Conservation (phyloP, 768 basidiomycete genomes). For the Leccinum broughii region DNA sequence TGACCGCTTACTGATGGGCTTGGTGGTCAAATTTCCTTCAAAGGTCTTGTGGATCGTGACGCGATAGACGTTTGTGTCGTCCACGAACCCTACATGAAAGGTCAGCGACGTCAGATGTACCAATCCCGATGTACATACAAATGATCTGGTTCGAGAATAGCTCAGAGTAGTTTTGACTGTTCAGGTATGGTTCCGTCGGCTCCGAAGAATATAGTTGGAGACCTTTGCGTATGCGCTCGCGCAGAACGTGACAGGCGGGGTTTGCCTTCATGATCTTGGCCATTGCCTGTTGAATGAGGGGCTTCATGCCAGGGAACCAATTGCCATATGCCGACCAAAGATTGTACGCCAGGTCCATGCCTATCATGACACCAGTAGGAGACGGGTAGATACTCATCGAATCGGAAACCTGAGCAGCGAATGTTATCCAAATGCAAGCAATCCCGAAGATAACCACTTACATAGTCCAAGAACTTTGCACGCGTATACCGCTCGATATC, state of each 20-base stretch:
- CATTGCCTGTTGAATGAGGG: conserved; percentile 97
- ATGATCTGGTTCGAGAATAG: conserved; percentile 98
- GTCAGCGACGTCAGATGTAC: conserved; percentile 8
- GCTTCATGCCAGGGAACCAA: conserved; percentile 99
- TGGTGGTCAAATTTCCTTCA: conserved; percentile 71
- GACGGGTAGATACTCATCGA: conserved; percentile 99
- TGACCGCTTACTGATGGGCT: conserved; percentile 80
- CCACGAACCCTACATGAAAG: conserved; percentile 82
- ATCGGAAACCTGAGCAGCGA: conserved; percentile 68
- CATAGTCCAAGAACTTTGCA: conserved; percentile 98
- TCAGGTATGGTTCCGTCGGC: conserved; percentile 98
- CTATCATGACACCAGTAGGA: conserved; percentile 98
- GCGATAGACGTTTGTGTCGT: conserved; percentile 99
- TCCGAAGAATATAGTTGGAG: conserved; percentile 98
- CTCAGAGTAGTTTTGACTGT: conserved; percentile 97
- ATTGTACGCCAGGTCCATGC: conserved; percentile 98
- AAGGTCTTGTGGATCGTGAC: conserved; percentile 99
- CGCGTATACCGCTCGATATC: conserved; percentile 99
- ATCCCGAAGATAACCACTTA: conserved; percentile 34
- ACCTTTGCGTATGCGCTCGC: conserved; percentile 98
- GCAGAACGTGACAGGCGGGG: conserved; percentile 93
- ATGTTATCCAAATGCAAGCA: conserved; percentile 7
- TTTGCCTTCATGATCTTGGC: conserved; percentile 99
- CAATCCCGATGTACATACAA: conserved; percentile 46
- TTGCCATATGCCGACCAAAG: conserved; percentile 98